Evolutionary conservation across 2,329 filamentous ascomycete species (phyloP), one percentile per base, ranked within the genome.

Genomic region (Cladosporium sp.): DNA sequence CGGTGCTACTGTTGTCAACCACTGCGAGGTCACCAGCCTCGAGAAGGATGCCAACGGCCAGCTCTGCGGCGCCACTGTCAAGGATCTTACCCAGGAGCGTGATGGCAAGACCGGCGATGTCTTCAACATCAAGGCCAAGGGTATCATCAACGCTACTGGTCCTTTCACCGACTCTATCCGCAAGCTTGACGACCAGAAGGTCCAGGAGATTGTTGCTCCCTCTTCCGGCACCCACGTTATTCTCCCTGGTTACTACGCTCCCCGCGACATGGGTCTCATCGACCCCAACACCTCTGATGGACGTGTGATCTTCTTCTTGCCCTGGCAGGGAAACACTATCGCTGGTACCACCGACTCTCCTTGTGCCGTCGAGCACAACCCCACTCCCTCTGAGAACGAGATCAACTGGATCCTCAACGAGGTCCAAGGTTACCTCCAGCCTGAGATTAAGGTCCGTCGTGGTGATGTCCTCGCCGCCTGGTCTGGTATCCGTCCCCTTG

Each of bases 281-380:
- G 92, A 96, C 74, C 92, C 92, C 5, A 88, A 88, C 49, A 95
- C 92, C 1, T 96, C 92, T 1, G 92, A 96, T 75, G 92, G 92
- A 24, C 87, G 92, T 76, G 92, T 96, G 59, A 94, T 96, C 75
- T 96, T 96, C 86, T 96, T 96, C 84, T 84, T 96, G 49, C 92
- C 92, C 26, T 96, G 92, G 92, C 92, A 96, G 80, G 92, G 92
- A 59, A 95, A 95, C 80, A 96, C 92, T 15, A 95, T 96, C 74
- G 92, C 92, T 55, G 92, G 92, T 68, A 96, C 92, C 5, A 96
- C 92, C 8, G 92, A 96, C 75, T 89, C 90, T 47, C 88, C 92
- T 3, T 90, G 89, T 44, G 81, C 84, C 34, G 92, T 96, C 71
- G 86, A 86, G 5, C 83, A 85, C 49, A 90, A 94, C 73, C 92